Evolutionary conservation across 352 stramenopile genomes (phyloP).

Genomic region (Phytophthora gonapodyides): DNA sequence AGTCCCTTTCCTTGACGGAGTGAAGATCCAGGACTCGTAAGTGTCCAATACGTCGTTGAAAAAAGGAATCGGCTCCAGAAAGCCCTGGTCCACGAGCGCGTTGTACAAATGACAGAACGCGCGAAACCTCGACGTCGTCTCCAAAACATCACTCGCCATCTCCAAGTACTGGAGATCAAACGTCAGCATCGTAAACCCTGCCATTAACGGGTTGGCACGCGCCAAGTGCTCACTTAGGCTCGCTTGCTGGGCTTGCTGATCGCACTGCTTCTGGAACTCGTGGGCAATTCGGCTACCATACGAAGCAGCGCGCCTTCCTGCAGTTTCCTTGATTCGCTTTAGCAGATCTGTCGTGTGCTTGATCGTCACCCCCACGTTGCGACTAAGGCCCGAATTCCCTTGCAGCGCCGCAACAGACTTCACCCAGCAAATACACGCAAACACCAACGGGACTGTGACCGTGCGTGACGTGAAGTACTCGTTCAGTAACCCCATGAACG

Average conservation of each 20-base stretch:
- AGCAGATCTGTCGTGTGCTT: slow-evolving; percentile 17
- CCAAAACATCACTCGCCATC: slow-evolving; percentile 11
- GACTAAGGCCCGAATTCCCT: slow-evolving; percentile 17
- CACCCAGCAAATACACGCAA: slow-evolving; percentile 32
- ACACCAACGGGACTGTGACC: slow-evolving; percentile 28
- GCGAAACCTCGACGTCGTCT: slow-evolving; percentile 22
- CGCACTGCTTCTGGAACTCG: background rate
- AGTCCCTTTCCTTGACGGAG: slow-evolving; percentile 24
- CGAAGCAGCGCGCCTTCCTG: slow-evolving; percentile 12
- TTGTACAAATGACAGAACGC: slow-evolving; percentile 35
- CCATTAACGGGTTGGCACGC: slow-evolving; percentile 31
- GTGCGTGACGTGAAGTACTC: slow-evolving; percentile 17
- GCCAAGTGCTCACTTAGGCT: background rate
- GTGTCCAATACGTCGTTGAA: slow-evolving; percentile 28
- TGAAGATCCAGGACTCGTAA: slow-evolving; percentile 33
- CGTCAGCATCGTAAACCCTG: slow-evolving; percentile 32
- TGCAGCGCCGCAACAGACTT: slow-evolving; percentile 24
- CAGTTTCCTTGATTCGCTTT: slow-evolving; percentile 7
- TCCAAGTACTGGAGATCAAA: slow-evolving; percentile 24
- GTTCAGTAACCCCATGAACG: too few relatives aligned
- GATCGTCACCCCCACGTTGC: slow-evolving; percentile 20
- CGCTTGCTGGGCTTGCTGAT: too few relatives aligned
- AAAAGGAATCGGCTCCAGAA: slow-evolving; percentile 25
- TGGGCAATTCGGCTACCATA: background rate
- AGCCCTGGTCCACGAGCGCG: slow-evolving; percentile 21